Base-by-base conservation (phyloP, 257 asterid genomes). In the Agastache rugosa region DNA sequence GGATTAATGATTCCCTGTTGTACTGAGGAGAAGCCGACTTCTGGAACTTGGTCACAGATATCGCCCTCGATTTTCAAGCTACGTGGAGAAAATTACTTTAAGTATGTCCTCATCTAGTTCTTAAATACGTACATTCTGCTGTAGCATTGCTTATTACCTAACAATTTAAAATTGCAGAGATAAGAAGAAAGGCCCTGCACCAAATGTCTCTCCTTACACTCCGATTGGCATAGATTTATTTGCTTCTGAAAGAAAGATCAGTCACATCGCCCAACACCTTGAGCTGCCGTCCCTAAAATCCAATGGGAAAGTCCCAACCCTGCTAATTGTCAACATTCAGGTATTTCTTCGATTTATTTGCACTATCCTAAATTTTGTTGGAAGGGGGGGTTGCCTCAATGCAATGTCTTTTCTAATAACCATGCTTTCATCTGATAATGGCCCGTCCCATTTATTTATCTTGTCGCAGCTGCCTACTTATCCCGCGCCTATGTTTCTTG, bases 211-310 rank as follows among this genome's bases (percentile, higher is more conserved):
- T 75, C 96, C 99, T 25, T 95, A 95, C 85, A 80, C 78, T 63
- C 97, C 99, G 16, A 82, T 95, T 45, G 99, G 99, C n/a, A 96
- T 89, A 29, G 99, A 95, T 81, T 67, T 95, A 73, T 95, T 90
- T 83, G 78, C 89, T 41, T 81, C 90, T 56, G 76, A 84, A 25
- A 86, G 83, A 77, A 95, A 92, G 92, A 83, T 95, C 69, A 85
- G 79, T 81, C 98, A 95, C 86, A 92, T 95, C 64, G 98, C 99
- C 22, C 93, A 92, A 72, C 96, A 91, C 79, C 85, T 95, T 44
- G 96, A 92, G 75, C 88, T 92, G 61, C 99, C 99, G 77, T 74
- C 88, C 51, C 55, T 86, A 6, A 88, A 87, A 77, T 83, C 89
- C 48, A 82, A 86, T 11, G 90, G 87, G 73, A 82, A 85, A 69